These are phyloP conservation scores for Prinsepia uniflora DNA, from an alignment of 306 rosid species.

Conservation along the genomic window DNA sequence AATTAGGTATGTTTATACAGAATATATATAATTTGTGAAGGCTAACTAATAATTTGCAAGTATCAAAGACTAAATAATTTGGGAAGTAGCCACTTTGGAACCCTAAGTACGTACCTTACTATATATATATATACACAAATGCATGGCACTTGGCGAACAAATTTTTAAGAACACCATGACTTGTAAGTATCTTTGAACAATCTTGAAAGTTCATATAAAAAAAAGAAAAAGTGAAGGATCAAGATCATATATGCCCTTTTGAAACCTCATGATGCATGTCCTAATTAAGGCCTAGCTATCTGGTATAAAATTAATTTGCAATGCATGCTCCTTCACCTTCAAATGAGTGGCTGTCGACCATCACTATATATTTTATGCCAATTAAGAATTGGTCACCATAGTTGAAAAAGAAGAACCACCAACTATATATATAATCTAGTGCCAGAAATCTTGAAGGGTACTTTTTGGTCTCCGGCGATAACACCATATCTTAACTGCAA, in stretches of 20 bases:
- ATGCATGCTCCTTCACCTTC: not conserved
- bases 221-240: not conserved
- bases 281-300: too few relatives aligned
- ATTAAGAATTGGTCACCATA: not conserved
- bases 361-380: not conserved
- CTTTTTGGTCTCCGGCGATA: not conserved
- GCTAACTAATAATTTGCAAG: too few relatives aligned
- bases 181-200: not conserved
- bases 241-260: not conserved
- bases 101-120: too few relatives aligned
- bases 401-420: not conserved
- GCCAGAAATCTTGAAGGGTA: slow-evolving; percentile 11
- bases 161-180: not conserved
- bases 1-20: too few relatives aligned
- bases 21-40: too few relatives aligned
- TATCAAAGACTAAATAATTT: too few relatives aligned
- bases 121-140: too few relatives aligned
- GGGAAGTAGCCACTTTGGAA: too few relatives aligned
- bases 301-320: not conserved
- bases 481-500: not conserved
- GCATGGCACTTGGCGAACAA: too few relatives aligned
- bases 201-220: not conserved
- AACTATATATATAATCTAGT: not conserved
- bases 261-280: not conserved
- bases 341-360: not conserved